Evolutionary conservation across 768 basidiomycete species (phyloP).

Genomic region (Gautieria morchelliformis): DNA sequence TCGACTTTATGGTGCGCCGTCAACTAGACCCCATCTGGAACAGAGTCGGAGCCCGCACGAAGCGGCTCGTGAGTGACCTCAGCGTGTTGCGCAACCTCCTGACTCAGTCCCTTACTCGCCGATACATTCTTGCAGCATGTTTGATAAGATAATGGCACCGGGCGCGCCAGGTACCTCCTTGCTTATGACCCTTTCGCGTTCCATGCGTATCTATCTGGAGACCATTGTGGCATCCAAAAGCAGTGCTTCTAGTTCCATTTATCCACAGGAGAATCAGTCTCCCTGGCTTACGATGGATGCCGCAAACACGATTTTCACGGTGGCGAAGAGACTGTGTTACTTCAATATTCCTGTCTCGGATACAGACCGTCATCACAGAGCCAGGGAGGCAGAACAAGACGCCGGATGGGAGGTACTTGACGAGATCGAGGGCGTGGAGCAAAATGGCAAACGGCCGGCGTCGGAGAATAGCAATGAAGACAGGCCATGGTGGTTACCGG

Average conservation of each 20-base stretch:
- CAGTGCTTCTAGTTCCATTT: constrained; percentile 34
- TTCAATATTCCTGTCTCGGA: constrained; percentile 25
- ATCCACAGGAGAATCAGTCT: constrained; percentile 52
- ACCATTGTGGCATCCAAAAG: constrained; percentile 64
- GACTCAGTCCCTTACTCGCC: constrained; percentile 31
- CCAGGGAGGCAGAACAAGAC: constrained; percentile 53
- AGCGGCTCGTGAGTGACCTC: constrained; percentile 84
- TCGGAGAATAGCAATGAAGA: constrained; percentile 9
- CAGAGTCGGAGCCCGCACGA: constrained; percentile 86
- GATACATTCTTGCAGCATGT: background rate
- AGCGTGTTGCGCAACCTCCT: constrained; percentile 77
- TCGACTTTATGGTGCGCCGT: constrained; percentile 78
- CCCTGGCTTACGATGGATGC: constrained; percentile 92
- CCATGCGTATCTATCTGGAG: constrained; percentile 85
- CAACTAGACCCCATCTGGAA: constrained; percentile 96
- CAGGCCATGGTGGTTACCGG: constrained; percentile 57
- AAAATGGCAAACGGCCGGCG: background rate
- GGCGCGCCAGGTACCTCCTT: constrained; percentile 56
- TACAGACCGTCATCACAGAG: constrained; percentile 15
- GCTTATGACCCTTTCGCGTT: constrained; percentile 88
- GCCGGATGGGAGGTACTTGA: constrained; percentile 60
- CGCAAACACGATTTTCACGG: constrained; percentile 76
- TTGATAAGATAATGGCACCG: too few relatives aligned
- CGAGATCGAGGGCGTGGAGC: constrained; percentile 38
- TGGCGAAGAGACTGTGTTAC: constrained; percentile 78